These are phyloP conservation scores for Naganishia sp. DNA, from an alignment of 1,284 basidiomycete species.

Conservation along the genomic window DNA sequence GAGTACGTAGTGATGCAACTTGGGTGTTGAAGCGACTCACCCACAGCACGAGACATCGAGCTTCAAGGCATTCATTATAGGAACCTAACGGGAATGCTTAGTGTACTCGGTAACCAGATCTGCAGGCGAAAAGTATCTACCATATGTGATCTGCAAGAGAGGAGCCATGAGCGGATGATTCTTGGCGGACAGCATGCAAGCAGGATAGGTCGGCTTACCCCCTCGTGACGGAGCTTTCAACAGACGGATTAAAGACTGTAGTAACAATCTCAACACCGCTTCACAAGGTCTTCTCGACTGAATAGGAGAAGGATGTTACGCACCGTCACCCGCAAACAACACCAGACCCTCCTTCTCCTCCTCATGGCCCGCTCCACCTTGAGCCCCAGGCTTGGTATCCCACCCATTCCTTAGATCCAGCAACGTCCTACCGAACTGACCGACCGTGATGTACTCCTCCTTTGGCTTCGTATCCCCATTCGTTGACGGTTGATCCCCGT, in stretches of 20 bases:
- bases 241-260: conserved; percentile 72
- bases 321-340: conserved; percentile 78
- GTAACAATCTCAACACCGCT: neutral
- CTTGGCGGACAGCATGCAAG: neutral
- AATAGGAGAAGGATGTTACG: conserved; percentile 4
- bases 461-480: conserved; percentile 4
- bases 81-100: conserved; percentile 58
- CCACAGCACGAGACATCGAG: conserved; percentile 50
- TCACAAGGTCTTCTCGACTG: neutral
- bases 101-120: neutral
- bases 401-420: conserved; percentile 44
- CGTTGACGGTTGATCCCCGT: conserved; percentile 7
- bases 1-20: conserved; percentile 60
- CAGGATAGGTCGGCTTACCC: conserved; percentile 61
- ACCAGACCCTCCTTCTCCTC: conserved; percentile 69
- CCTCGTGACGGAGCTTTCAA: conserved; percentile 82
- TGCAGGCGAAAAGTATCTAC: neutral
- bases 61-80: conserved; percentile 67
- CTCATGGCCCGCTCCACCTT: conserved; percentile 50
- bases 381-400: conserved; percentile 28
- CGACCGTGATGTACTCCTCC: conserved; percentile 48
- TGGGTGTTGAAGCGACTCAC: conserved; percentile 23
- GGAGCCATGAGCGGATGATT: neutral
- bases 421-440: conserved; percentile 55
- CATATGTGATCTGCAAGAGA: conserved; percentile 21